Evolutionary conservation across 192 early-diverging fungal species (phyloP).

Genomic region (Gorgonomyces haynaldii): DNA sequence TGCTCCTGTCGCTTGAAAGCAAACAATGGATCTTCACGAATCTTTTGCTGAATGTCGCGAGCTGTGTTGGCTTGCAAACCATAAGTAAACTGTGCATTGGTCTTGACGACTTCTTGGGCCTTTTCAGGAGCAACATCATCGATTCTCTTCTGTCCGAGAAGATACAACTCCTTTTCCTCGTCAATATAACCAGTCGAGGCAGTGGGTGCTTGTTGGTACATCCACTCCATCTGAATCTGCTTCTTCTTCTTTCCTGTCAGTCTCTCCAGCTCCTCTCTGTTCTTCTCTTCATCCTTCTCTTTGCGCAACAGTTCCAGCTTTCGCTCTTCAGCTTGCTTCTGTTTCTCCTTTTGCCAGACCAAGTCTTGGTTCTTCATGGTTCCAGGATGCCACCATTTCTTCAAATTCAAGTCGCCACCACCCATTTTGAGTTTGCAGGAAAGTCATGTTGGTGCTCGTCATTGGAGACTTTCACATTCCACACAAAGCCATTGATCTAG

Average conservation of each 20-base stretch:
- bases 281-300: slow-evolving; percentile 82
- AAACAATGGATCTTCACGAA: slow-evolving; percentile 84
- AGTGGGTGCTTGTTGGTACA: slow-evolving; percentile 74
- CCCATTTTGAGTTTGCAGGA: too few species aligned
- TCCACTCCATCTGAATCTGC: slow-evolving; percentile 84
- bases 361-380: slow-evolving; percentile 86
- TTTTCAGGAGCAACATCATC: slow-evolving; percentile 31
- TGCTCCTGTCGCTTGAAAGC: slow-evolving; percentile 83
- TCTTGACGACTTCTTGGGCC: slow-evolving; percentile 14
- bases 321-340: slow-evolving; percentile 71
- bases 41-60: slow-evolving; percentile 71
- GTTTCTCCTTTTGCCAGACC: slow-evolving; percentile 74
- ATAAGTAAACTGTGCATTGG: slow-evolving; percentile 16
- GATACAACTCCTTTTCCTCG: slow-evolving; percentile 75
- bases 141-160: slow-evolving; percentile 81
- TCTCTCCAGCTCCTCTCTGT: slow-evolving; percentile 68
- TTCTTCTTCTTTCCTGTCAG: slow-evolving; percentile 63
- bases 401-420: slow-evolving; percentile 52
- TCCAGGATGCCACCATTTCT: slow-evolving; percentile 96
- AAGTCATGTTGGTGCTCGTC: too few species aligned
- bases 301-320: slow-evolving; percentile 83
- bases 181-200: slow-evolving; percentile 21
- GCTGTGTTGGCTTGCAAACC: slow-evolving; percentile 59
- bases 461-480: slow-evolving; percentile 96
- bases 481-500: slow-evolving; percentile 74